These are phyloP conservation scores for Tuber indicum DNA, from an alignment of 495 filamentous ascomycete genomes.

Conservation along the genomic window DNA sequence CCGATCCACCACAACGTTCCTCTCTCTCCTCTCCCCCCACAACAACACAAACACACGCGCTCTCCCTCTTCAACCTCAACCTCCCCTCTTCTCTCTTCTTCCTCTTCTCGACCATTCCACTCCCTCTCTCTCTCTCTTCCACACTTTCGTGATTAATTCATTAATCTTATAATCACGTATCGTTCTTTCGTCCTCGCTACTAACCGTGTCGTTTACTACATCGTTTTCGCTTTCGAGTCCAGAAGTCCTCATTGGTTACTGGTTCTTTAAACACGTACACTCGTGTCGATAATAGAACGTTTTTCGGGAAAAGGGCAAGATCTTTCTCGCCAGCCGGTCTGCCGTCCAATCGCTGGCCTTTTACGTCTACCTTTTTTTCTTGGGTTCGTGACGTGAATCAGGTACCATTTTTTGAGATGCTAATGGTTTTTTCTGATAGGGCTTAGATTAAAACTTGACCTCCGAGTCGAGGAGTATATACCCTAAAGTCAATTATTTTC, in stretches of 20 bases:
- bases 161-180: constrained; percentile 35
- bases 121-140: constrained; percentile 42
- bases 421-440: background rate
- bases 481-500: constrained; percentile 24
- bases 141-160: constrained; percentile 41
- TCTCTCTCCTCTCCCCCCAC: constrained; percentile 25
- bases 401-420: background rate
- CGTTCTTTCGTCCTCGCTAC: constrained; percentile 28
- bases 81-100: constrained; percentile 24
- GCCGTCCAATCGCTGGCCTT: constrained; percentile 35
- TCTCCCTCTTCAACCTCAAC: constrained; percentile 31
- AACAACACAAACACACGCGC: constrained; percentile 36
- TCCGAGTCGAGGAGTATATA: background rate
- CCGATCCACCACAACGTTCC: constrained; percentile 26
- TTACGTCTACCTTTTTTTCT: constrained; percentile 27
- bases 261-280: constrained; percentile 21
- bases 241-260: constrained; percentile 31
- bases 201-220: constrained; percentile 33
- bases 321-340: constrained; percentile 15
- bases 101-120: constrained; percentile 26
- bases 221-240: constrained; percentile 27
- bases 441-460: background rate
- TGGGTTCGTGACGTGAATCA: constrained; percentile 22
- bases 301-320: constrained; percentile 34
- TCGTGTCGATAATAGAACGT: constrained; percentile 21